Base-by-base conservation (phyloP, 2,329 filamentous ascomycete species). In the Alternaria longipes region DNA sequence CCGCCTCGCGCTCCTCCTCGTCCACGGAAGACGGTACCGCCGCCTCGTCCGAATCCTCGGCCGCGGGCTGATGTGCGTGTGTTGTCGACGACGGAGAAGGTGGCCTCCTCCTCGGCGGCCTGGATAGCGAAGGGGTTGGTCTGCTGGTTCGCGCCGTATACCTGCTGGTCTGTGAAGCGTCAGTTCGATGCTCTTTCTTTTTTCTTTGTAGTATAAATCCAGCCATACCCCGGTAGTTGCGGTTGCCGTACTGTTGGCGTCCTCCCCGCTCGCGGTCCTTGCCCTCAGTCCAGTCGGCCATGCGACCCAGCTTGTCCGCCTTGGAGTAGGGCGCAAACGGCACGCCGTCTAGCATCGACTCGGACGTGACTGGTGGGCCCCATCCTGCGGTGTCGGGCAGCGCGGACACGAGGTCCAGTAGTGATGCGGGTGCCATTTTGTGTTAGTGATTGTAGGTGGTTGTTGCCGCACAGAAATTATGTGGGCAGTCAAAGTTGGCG, bases 321-420 rank as follows among this genome's bases (percentile, higher is more conserved):
- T 99, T 99, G 70, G 94, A 97, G 85, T 95, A 99, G 63, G 95
- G 95, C 73, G 95, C 95, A 81, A 97, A 99, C 40, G 95, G 95
- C 51, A 98, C 93, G 78, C 95, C 95, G 79, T 97, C 90, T 74
- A 98, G 87, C 64, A 92, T 97, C 67, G 92, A 97, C 80, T 97
- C 92, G 73, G 84, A 88, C 63, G 93, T 91, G 70, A 91, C 88
- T 63, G 91, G 81, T 55, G 94, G 94, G 62, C 95, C 95, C 95
- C 95, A 99, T 67, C 78, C 78, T 65, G 81, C 80, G 61, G 76
- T 79, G 54, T 73, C 72, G 55, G 83, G 82, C 54, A 85, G 77
- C 36, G 80, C 74, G 62, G 80, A 78, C 64, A 85, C 81, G 56
- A 84, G 78, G 71, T 83, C 82, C 60, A 82, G 74, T 44, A 84